Evolutionary conservation across 1,139 yeast species (phyloP).

Genomic region (Wickerhamomyces sp.): DNA sequence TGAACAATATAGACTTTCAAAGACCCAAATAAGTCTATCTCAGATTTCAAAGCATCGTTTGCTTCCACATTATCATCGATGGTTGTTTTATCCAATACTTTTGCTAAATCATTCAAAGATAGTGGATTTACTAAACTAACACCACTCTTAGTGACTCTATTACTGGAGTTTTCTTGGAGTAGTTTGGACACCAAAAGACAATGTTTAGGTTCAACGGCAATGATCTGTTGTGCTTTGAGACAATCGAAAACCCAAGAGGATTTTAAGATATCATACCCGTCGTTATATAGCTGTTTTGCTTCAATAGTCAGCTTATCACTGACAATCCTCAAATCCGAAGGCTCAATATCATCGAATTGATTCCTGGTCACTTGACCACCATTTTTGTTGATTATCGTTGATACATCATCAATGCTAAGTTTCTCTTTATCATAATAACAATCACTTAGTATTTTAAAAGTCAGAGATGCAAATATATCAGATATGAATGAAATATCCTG

Average conservation of each 20-base stretch:
- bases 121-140: constrained; percentile 17
- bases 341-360: constrained; percentile 14
- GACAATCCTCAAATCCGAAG: constrained; percentile 29
- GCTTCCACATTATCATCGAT: constrained; percentile 4
- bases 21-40: constrained; percentile 19
- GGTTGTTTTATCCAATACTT: constrained; percentile 8
- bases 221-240: constrained; percentile 35
- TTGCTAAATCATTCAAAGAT: constrained; percentile 12
- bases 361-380: constrained; percentile 45
- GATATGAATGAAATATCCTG: constrained; percentile 11
- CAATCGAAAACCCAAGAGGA: constrained; percentile 78
- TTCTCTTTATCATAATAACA: constrained; percentile 28
- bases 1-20: constrained; percentile 28
- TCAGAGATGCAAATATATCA: constrained; percentile 30
- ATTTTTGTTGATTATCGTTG: constrained; percentile 36
- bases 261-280: constrained; percentile 55
- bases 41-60: constrained; percentile 2
- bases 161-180: constrained; percentile 19
- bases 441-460: constrained; percentile 43
- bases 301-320: constrained; percentile 48
- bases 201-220: constrained; percentile 60
- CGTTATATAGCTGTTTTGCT: constrained; percentile 37
- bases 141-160: constrained; percentile 8
- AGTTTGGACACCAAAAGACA: constrained; percentile 36
- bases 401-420: constrained; percentile 33